Evolutionary conservation across 371 early-diverging fungal genomes (phyloP).

Genomic region (Capniomyces stellatus): DNA sequence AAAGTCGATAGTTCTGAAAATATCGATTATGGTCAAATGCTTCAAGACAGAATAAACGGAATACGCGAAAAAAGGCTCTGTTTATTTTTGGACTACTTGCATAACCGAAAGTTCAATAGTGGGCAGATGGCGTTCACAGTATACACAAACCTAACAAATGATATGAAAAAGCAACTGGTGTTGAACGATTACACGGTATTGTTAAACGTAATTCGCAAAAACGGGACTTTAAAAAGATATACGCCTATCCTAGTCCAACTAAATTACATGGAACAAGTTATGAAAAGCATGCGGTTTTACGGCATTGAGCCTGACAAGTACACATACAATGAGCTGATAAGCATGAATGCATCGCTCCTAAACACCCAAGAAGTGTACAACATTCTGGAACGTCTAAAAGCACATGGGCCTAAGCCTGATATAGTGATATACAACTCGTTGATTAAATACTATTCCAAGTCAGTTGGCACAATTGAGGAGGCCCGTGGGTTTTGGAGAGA

Average conservation of each 20-base stretch:
- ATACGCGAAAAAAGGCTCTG: too few species aligned
- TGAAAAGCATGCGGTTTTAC: background rate
- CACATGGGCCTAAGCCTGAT: slow-evolving; percentile 10
- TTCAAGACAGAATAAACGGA: too few species aligned
- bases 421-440: slow-evolving; percentile 19
- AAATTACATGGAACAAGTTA: background rate
- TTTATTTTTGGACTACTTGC: background rate
- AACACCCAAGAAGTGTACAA: slow-evolving; percentile 12
- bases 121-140: background rate
- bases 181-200: background rate
- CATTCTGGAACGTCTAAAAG: slow-evolving; percentile 12
- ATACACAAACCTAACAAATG: background rate
- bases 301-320: slow-evolving; percentile 11
- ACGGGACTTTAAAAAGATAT: background rate
- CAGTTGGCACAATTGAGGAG: slow-evolving; percentile 10
- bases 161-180: background rate
- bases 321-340: slow-evolving; percentile 20
- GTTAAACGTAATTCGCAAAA: background rate
- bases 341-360: slow-evolving; percentile 14
- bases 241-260: background rate
- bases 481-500: slow-evolving; percentile 19
- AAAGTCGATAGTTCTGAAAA: too few species aligned
- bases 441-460: slow-evolving; percentile 16
- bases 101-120: background rate
- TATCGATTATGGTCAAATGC: too few species aligned